These are phyloP conservation scores for Brasenia schreberi DNA, from an alignment of 164 flowering plant species.

Conservation along the genomic window DNA sequence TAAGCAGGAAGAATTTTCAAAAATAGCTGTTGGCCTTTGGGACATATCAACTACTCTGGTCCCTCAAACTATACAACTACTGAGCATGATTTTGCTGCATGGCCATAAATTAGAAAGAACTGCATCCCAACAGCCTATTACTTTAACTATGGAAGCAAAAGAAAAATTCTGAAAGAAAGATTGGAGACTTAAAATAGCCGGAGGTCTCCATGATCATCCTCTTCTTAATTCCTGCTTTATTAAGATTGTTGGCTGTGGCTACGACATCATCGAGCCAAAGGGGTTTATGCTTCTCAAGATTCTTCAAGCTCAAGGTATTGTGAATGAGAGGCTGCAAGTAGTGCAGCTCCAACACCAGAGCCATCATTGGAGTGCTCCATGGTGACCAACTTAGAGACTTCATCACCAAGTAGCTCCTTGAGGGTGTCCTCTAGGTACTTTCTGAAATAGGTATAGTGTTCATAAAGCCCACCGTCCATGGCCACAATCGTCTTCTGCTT, in stretches of 20 bases:
- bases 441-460: slow-evolving; percentile 71
- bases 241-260: not conserved
- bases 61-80: not conserved
- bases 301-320: slow-evolving; percentile 44
- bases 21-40: not conserved
- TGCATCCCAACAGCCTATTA: not conserved
- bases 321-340: slow-evolving; percentile 92
- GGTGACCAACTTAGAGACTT: slow-evolving; percentile 22
- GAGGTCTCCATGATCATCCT: not conserved
- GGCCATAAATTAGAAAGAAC: not conserved
- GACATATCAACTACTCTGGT: not conserved
- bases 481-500: slow-evolving; percentile 57
- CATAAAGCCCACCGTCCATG: slow-evolving; percentile 80
- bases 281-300: slow-evolving; percentile 12
- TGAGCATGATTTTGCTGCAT: no score
- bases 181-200: not conserved
- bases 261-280: not conserved
- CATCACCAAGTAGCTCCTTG: slow-evolving; percentile 62
- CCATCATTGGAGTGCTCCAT: slow-evolving; percentile 70
- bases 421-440: slow-evolving; percentile 43
- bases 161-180: not conserved
- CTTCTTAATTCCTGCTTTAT: not conserved
- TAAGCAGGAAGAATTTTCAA: not conserved
- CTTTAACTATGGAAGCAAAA: not conserved
- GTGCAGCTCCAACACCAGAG: slow-evolving; percentile 92